phyloP scores from a whole-genome alignment of 2,329 filamentous ascomycete species.

The Phialophora verrucosa region DNA sequence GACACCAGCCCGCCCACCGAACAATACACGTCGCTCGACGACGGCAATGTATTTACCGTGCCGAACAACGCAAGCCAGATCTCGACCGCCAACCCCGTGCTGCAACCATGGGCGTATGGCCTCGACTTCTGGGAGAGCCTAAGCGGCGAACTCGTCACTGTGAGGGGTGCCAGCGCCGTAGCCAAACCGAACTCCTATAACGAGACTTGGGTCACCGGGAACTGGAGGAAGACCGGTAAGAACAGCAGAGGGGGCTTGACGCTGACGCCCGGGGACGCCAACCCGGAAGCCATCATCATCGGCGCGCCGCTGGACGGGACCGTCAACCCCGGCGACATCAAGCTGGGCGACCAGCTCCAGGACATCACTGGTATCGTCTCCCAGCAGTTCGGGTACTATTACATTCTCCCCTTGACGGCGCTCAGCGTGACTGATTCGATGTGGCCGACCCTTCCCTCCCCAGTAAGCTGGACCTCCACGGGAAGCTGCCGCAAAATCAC shows the following conservation, averaged over 20 bases:
- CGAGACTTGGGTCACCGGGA: constrained; percentile 71
- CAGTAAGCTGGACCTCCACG: constrained; percentile 60
- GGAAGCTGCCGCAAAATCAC: constrained; percentile 67
- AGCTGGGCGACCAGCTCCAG: constrained; percentile 68
- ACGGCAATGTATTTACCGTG: constrained; percentile 68
- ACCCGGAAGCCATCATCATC: constrained; percentile 72
- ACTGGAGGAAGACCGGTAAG: constrained; percentile 67
- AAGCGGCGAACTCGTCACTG: constrained; percentile 69
- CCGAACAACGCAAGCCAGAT: constrained; percentile 67
- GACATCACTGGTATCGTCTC: constrained; percentile 73
- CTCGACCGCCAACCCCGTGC: constrained; percentile 64
- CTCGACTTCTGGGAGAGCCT: constrained; percentile 77
- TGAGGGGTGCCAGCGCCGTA: constrained; percentile 63
- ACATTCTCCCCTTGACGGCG: constrained; percentile 67
- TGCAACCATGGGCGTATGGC: constrained; percentile 67
- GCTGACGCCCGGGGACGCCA: constrained; percentile 66
- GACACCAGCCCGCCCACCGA: constrained; percentile 63
- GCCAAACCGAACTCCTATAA: constrained; percentile 68
- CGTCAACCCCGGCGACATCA: constrained; percentile 63
- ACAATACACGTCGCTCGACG: constrained; percentile 66
- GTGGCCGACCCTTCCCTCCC: constrained; percentile 46
- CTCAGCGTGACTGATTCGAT: constrained; percentile 56
- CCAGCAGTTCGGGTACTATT: constrained; percentile 71
- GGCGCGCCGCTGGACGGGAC: constrained; percentile 69
- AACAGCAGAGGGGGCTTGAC: constrained; percentile 70